These are phyloP conservation scores for Vitis labrusca DNA, from an alignment of 164 flowering plant species.

Conservation along the genomic window DNA sequence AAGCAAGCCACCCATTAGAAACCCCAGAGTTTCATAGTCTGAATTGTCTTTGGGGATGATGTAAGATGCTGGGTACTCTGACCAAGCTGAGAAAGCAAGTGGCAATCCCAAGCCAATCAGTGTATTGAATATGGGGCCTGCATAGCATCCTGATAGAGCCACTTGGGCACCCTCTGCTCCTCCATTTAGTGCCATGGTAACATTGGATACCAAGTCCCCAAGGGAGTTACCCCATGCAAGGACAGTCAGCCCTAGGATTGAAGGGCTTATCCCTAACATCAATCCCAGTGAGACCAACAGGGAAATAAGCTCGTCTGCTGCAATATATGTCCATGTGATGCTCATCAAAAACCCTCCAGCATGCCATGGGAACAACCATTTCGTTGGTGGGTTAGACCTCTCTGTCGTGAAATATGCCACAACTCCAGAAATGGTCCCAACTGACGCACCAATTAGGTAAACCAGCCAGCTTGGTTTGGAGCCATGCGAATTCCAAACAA, in stretches of 20 bases:
- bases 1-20: constrained; percentile 30
- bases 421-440: constrained; percentile 25
- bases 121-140: constrained; percentile 49
- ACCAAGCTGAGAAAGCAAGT: constrained; percentile 30
- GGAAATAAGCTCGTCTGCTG: constrained; percentile 39
- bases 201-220: constrained; percentile 39
- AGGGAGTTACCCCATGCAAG: constrained; percentile 55
- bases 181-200: constrained; percentile 34
- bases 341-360: constrained; percentile 46
- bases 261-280: constrained; percentile 32
- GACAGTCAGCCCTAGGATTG: constrained; percentile 42
- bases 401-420: constrained; percentile 26
- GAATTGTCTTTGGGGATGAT: constrained; percentile 25
- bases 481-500: constrained; percentile 11
- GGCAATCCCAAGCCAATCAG: constrained; percentile 41
- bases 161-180: constrained; percentile 36
- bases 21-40: constrained; percentile 34
- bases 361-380: constrained; percentile 37
- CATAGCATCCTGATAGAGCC: constrained; percentile 47
- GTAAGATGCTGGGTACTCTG: constrained; percentile 17
- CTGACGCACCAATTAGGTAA: constrained; percentile 12
- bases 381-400: constrained; percentile 33
- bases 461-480: neutral
- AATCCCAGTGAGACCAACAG: constrained; percentile 34
- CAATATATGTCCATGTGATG: constrained; percentile 39